Base-by-base conservation (phyloP, 805 yeast species). In the Candida wancherniae region DNA sequence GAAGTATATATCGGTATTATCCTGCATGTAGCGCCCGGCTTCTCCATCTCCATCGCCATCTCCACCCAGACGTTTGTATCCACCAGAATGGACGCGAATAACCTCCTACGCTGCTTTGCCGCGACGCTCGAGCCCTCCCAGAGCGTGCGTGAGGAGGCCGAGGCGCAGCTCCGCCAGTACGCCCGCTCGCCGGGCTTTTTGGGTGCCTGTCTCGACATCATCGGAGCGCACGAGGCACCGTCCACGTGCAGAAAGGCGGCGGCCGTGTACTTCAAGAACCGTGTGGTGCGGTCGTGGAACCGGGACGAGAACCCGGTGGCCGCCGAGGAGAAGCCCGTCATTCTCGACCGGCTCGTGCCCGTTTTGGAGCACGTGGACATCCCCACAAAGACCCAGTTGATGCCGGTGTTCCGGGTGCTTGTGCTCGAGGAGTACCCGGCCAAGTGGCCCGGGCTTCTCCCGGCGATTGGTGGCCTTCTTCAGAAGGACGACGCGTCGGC, bases 261-360 rank as follows among this genome's bases (percentile, higher is more conserved):
- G 2, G 87, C 92, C 0, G 78, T 90, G 4, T 85, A 76, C 55
- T 75, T 86, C 55, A 90, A 90, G 54, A 88, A 90, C 55, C 69
- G 77, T 34, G 68, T 86, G 14, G 61, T 67, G 10, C 67, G 73
- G 21, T 67, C 73, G 30, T 88, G 97, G 97, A 13, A 15, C 20
- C 31, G 34, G 16, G 33, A 40, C 19, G 22, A 20, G 10, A 28
- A 31, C 10, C 55, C 57, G 15, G 75, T 85, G 9, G 81, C 77
- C 42, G 61, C 63, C 4, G 87, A 73, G 37, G 97, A 90, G 51
- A 83, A 79, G 49, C 84, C 84, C 3, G 63, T 72, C 15, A 75
- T 92, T 41, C 75, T 79, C 39, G 82, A 78, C 12, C 70, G 86
- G 42, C 50, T 92, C 20, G 60, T 87, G 17, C 69, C 76, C 1